Conservation (phyloP, 164 flowering plant genomes). For the Nymphaea thermarum region DNA sequence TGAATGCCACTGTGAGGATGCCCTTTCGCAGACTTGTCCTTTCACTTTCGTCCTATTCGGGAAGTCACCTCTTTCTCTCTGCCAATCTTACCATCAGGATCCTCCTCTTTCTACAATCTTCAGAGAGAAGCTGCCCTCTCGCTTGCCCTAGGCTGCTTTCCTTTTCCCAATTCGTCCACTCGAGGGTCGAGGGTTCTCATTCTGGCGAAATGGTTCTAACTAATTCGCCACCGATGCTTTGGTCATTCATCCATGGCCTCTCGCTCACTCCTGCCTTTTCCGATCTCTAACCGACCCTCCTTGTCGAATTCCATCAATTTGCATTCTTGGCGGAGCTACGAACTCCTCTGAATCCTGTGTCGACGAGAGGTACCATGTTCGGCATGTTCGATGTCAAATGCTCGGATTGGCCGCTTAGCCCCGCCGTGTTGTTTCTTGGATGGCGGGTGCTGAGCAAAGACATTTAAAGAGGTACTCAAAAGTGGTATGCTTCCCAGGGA, state of each 20-base stretch:
- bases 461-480: conserved; percentile 76
- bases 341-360: background rate
- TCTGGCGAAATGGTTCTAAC: background rate
- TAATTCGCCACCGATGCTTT: background rate
- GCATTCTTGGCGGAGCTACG: background rate
- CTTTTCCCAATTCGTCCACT: background rate
- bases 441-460: conserved; percentile 75
- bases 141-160: background rate
- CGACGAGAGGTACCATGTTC: background rate
- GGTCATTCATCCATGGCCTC: background rate
- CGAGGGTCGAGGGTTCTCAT: no score
- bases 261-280: background rate
- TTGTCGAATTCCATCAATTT: background rate
- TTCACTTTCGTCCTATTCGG: no score
- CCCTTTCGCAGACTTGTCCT: no score
- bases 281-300: background rate
- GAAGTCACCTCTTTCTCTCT: background rate
- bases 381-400: conserved; percentile 3
- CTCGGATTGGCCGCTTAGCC: conserved; percentile 12
- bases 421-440: conserved; percentile 70
- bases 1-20: no score
- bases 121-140: background rate
- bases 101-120: background rate
- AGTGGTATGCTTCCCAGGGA: conserved; percentile 51
- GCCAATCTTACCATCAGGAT: background rate